Conservation (phyloP, 768 basidiomycete species). For the Rhizopogon rudus region DNA sequence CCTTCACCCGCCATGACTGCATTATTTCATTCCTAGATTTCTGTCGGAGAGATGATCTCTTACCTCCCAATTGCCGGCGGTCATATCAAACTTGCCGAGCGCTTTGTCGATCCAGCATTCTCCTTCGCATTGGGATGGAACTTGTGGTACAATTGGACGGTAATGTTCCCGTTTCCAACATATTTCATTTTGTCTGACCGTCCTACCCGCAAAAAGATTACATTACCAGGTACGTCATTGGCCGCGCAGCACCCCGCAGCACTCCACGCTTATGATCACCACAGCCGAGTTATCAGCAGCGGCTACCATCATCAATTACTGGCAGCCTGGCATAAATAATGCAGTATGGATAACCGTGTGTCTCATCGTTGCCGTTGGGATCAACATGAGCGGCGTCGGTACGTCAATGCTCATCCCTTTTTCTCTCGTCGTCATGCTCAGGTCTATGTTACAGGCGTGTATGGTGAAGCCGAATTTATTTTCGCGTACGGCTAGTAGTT, state of each 20-base stretch:
- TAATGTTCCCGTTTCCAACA: constrained; percentile 6
- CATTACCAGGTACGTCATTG: constrained; percentile 16
- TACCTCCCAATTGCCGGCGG: constrained; percentile 42
- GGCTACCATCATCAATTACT: constrained; percentile 46
- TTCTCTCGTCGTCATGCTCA: neutral
- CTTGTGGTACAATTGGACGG: constrained; percentile 37
- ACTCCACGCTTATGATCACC: constrained; percentile 12
- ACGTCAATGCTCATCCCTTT: constrained; percentile 1
- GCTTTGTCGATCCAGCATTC: constrained; percentile 42
- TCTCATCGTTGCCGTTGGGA: constrained; percentile 43
- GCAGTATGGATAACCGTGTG: constrained; percentile 51
- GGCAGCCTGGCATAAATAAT: constrained; percentile 35
- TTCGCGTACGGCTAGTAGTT: constrained; percentile 26
- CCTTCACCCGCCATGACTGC: neutral
- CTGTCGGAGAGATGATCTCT: constrained; percentile 42
- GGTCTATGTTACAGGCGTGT: constrained; percentile 23
- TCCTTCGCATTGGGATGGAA: constrained; percentile 41
- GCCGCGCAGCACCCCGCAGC: too few species aligned
- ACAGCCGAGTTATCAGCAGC: constrained; percentile 45
- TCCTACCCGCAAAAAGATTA: constrained; percentile 9
- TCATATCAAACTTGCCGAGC: constrained; percentile 42
- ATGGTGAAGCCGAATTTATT: constrained; percentile 46
- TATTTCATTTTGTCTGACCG: neutral
- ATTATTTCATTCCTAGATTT: constrained; percentile 8
- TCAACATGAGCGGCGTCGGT: constrained; percentile 40